These are phyloP conservation scores for Isabelozyma rhagii DNA, from an alignment of 805 yeast species.

Conservation along the genomic window DNA sequence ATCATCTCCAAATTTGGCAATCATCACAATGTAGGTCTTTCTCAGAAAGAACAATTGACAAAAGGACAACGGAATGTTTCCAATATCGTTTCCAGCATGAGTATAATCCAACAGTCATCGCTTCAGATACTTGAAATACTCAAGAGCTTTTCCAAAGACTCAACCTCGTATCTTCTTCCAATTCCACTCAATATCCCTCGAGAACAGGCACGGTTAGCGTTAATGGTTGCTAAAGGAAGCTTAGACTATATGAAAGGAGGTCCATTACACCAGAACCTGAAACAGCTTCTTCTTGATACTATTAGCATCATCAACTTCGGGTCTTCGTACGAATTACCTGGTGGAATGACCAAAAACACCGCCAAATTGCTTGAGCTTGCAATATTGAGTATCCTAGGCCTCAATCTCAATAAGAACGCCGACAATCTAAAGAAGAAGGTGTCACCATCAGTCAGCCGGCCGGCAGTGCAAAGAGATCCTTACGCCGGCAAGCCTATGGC, in stretches of 20 bases:
- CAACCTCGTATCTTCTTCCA: conserved; percentile 49
- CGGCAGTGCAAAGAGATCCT: conserved; percentile 22
- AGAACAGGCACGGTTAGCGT: conserved; percentile 59
- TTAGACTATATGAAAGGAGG: conserved; percentile 84
- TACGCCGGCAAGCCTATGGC: background rate
- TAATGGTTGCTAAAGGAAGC: conserved; percentile 70
- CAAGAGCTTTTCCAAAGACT: conserved; percentile 32
- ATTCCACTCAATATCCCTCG: conserved; percentile 62
- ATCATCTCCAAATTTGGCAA: conserved; percentile 39
- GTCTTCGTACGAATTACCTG: conserved; percentile 53
- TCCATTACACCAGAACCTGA: conserved; percentile 69
- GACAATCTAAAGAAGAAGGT: conserved; percentile 10
- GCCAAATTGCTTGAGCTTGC: conserved; percentile 56
- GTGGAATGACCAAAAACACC: conserved; percentile 57
- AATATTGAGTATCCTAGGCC: conserved; percentile 58
- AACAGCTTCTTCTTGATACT: conserved; percentile 49
- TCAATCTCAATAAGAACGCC: conserved; percentile 30
- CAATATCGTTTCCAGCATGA: conserved; percentile 49
- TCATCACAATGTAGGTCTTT: conserved; percentile 40
- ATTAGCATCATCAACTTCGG: conserved; percentile 51
- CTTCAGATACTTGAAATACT: conserved; percentile 56
- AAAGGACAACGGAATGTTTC: conserved; percentile 36
- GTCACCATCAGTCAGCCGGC: conserved; percentile 16
- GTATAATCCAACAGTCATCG: conserved; percentile 67
- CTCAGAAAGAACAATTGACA: conserved; percentile 30